These are phyloP conservation scores for Trichosanthes truncata DNA, from an alignment of 306 rosid species.

Conservation along the genomic window DNA sequence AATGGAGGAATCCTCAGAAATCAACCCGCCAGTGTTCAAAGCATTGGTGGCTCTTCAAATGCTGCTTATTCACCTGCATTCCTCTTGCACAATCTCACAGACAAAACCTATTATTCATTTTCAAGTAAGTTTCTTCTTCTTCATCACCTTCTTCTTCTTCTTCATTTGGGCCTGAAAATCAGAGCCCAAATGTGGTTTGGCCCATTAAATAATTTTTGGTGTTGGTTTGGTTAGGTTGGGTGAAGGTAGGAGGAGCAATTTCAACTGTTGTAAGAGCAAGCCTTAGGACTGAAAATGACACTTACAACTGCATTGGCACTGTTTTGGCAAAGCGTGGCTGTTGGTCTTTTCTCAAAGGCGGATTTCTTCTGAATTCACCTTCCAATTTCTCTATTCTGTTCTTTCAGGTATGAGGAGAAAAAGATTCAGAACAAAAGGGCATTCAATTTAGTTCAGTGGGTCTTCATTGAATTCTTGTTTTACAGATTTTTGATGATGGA, in stretches of 20 bases:
- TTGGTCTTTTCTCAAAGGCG: constrained; percentile 97
- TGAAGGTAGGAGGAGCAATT: constrained; percentile 35
- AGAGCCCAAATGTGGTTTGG: neutral
- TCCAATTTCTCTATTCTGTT: constrained; percentile 36
- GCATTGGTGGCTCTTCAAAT: neutral
- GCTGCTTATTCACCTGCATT: constrained; percentile 31
- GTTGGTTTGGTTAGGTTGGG: constrained; percentile 45
- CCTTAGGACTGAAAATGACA: constrained; percentile 31
- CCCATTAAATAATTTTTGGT: neutral
- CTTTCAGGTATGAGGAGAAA: constrained; percentile 37
- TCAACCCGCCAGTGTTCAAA: neutral
- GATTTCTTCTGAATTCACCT: constrained; percentile 40
- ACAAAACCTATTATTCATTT: constrained; percentile 44
- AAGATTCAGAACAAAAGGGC: neutral
- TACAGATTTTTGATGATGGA: constrained; percentile 34
- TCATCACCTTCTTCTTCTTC: neutral
- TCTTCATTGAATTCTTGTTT: neutral
- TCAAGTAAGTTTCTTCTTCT: constrained; percentile 37
- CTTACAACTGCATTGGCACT: constrained; percentile 50
- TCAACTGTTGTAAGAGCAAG: constrained; percentile 52
- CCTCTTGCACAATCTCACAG: constrained; percentile 39
- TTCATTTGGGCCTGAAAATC: neutral
- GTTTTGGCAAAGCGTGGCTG: constrained; percentile 65
- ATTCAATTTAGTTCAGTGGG: neutral
- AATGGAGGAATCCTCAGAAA: constrained; percentile 49